phyloP scores from a whole-genome alignment of 2,329 filamentous ascomycete genomes.

The Cadophora sp. region DNA sequence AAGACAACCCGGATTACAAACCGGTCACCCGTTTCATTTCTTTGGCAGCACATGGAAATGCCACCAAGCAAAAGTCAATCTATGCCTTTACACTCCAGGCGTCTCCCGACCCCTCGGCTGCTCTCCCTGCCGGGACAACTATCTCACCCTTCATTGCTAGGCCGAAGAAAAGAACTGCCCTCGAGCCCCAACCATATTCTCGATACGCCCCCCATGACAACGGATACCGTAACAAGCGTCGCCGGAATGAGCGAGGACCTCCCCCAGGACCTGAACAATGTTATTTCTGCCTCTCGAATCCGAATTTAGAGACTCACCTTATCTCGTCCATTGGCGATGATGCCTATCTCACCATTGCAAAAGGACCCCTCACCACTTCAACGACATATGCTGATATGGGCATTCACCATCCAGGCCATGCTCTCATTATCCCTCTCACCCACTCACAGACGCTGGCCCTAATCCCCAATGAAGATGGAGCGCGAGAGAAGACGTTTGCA shows the following conservation, averaged over 20 bases:
- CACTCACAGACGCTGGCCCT: slow-evolving; percentile 78
- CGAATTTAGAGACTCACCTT: slow-evolving; percentile 83
- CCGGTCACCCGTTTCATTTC: slow-evolving; percentile 88
- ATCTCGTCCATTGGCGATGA: slow-evolving; percentile 89
- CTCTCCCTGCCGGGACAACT: slow-evolving; percentile 74
- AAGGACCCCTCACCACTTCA: slow-evolving; percentile 80
- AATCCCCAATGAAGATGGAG: slow-evolving; percentile 64
- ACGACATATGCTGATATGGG: slow-evolving; percentile 69
- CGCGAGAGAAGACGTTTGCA: slow-evolving; percentile 63
- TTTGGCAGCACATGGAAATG: slow-evolving; percentile 78
- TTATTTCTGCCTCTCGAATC: slow-evolving; percentile 95
- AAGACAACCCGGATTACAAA: slow-evolving; percentile 59
- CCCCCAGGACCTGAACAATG: slow-evolving; percentile 77
- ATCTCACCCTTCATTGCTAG: slow-evolving; percentile 70
- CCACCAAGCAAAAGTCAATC: slow-evolving; percentile 78
- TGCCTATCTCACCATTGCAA: slow-evolving; percentile 88
- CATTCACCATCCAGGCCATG: slow-evolving; percentile 80
- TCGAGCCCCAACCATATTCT: slow-evolving; percentile 56
- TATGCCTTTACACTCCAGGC: slow-evolving; percentile 79
- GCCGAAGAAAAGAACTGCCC: slow-evolving; percentile 57
- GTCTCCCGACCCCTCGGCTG: slow-evolving; percentile 62
- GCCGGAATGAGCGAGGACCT: slow-evolving; percentile 54
- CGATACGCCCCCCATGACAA: slow-evolving; percentile 60
- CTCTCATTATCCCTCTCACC: slow-evolving; percentile 87
- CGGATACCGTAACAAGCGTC: slow-evolving; percentile 48